Base-by-base conservation (phyloP, 495 filamentous ascomycete genomes). In the Penicillium coprophilum region DNA sequence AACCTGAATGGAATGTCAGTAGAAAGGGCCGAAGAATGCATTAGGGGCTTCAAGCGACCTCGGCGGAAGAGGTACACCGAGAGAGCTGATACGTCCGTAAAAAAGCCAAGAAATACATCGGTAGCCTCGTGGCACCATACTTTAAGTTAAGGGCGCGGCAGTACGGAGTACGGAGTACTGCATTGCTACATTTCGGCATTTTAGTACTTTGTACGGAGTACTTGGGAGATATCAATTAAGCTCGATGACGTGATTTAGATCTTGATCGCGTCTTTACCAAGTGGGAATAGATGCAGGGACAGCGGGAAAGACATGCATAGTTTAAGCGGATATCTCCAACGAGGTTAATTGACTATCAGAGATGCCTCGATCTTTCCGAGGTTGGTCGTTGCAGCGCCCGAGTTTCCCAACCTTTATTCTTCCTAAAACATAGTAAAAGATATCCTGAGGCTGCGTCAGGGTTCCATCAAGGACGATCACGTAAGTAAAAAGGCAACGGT, bases 211-310 rank as follows among this genome's bases (percentile, higher is more conserved):
- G 15, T n/a, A n/a, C n/a, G n/a, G n/a, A n/a, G n/a, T n/a, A n/a
- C n/a, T n/a, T n/a, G n/a, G n/a, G n/a, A n/a, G n/a, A n/a, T n/a
- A n/a, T n/a, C n/a, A 19, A 39, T 23, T 15, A n/a, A 40, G 48
- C 48, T 50, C 34, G 21, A 50, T 50, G 72, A 68, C 69, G 71
- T 67, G 65, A 74, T 74, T 68, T 66, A 64, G 69, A 69, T 68
- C 67, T 62, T 31, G 60, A 74, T 73, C 63, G 66, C 68, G 65
- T 61, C 60, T 58, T 60, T 55, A 50, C 55, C 23, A 38, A 43
- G 58, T 34, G n/a, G 40, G 7, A 24, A 23, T 3, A 7, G 34
- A 41, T 23, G 39, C 28, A 41, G 40, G 45, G 20, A 21, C 28
- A 32, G 28, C n/a, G 23, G 43, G 27, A 27, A n/a, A 21, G 0